Conservation (phyloP, 768 basidiomycete species). For the Tricholoma sp. region DNA sequence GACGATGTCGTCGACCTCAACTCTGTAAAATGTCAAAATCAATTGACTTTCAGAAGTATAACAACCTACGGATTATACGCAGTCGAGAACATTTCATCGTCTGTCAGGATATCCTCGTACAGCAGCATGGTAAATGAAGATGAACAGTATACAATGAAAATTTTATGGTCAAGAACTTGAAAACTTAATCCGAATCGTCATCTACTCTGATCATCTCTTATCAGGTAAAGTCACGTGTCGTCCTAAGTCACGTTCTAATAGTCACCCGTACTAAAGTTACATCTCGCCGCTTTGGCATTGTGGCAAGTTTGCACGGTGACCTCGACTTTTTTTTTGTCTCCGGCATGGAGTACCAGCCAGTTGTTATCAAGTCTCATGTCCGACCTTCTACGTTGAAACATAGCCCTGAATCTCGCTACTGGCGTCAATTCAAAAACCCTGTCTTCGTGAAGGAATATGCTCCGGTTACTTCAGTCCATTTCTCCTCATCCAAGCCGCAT, state of each 20-base stretch:
- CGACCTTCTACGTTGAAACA: conserved; percentile 52
- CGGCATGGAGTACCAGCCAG: conserved; percentile 78
- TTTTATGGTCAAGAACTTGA: conserved; percentile 9
- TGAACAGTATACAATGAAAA: conserved; percentile 1
- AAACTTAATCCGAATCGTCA: too few species aligned
- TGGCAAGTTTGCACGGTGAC: too few species aligned
- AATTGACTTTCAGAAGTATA: background rate
- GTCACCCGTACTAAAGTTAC: too few species aligned
- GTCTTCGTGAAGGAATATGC: conserved; percentile 98
- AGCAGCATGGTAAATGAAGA: conserved; percentile 55
- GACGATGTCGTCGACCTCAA: conserved; percentile 69
- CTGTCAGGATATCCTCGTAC: conserved; percentile 66
- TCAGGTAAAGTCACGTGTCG: conserved; percentile 16
- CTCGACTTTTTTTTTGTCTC: too few species aligned
- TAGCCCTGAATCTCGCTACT: conserved; percentile 73
- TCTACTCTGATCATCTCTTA: background rate
- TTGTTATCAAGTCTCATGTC: conserved; percentile 59
- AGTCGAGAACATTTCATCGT: conserved; percentile 93
- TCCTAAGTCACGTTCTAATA: too few species aligned
- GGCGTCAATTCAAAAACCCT: conserved; percentile 84
- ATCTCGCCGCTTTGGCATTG: too few species aligned
- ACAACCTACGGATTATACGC: conserved; percentile 76
- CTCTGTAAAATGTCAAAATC: conserved; percentile 40
- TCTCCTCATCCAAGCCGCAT: conserved; percentile 83
- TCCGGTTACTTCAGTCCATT: conserved; percentile 92